Evolutionary conservation across 257 asterid species (phyloP), one percentile per base, ranked within the genome.

Genomic region (Ehretia macrophylla): DNA sequence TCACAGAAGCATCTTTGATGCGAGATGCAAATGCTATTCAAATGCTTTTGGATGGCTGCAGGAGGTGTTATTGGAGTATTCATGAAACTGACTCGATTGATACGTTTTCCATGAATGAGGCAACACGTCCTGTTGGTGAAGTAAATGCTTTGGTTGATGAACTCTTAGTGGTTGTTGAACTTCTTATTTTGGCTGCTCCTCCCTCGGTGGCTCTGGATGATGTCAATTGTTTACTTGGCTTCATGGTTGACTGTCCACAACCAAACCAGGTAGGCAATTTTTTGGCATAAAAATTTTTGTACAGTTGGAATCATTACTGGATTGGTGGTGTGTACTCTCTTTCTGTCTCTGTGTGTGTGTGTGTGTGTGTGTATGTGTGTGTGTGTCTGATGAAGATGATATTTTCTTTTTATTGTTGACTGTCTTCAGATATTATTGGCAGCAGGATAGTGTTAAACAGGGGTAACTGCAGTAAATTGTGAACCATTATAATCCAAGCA

Each of bases 21-120:
- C 91, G 97, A 56, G 97, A 92, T 77, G 95, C 97, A 68, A 88
- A 88, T 79, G 96, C 94, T 65, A 86, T 92, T 70, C 99, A 92
- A 83, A 81, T 83, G 90, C 99, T 92, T 74, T 80, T 92, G 60
- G 99, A 92, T 81, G 97, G 99, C 69, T 92, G 97, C 75, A 84
- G 99, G 75, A 76, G 80, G 70, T 92, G 99, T 78, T 92, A 92
- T 66, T 92, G 99, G 99, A 86, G 80, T 59, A 80, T 81, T 32
- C 89, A 78, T 47, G 99, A 92, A 79, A 74, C 63, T 51, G 97
- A 92, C 72, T 92, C 99, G 40, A 83, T 85, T 51, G 73, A 80
- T 77, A 76, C 96, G 50, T 88, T 83, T 78, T 79, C 86, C 18
- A 71, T 65, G 23, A 73, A 69, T 62, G 78, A 73, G 68, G 83